These are phyloP conservation scores for Sugiyamaella novakii DNA, from an alignment of 1,139 yeast genomes.

Conservation along the genomic window DNA sequence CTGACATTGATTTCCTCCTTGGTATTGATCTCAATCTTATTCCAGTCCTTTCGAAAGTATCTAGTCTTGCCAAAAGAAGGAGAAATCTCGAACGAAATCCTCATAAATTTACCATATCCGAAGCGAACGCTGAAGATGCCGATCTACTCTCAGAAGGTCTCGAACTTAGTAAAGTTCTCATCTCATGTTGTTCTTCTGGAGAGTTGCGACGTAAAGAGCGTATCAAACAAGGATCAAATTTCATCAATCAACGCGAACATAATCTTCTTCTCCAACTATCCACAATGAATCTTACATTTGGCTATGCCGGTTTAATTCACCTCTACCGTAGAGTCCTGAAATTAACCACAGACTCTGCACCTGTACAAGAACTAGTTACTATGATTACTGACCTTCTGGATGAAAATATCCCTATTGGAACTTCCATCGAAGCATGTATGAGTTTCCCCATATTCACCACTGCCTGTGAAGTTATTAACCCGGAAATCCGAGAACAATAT, in stretches of 20 bases:
- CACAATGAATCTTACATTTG: conserved; percentile 54
- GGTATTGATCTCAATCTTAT: conserved; percentile 58
- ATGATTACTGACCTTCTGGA: conserved; percentile 46
- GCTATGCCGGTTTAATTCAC: conserved; percentile 54
- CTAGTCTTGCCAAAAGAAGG: conserved; percentile 46
- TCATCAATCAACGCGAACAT: conserved; percentile 10
- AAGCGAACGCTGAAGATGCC: conserved; percentile 24
- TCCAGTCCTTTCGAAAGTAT: conserved; percentile 53
- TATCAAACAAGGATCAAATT: conserved; percentile 18
- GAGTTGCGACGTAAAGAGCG: conserved; percentile 27
- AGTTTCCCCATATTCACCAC: conserved; percentile 57
- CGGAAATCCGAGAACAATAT: conserved; percentile 43
- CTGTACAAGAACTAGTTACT: conserved; percentile 50
- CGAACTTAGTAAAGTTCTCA: conserved; percentile 32
- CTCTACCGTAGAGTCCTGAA: conserved; percentile 53
- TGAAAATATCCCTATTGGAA: conserved; percentile 47
- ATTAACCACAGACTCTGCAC: conserved; percentile 48
- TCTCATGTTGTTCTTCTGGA: conserved; percentile 31
- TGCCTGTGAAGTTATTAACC: conserved; percentile 55
- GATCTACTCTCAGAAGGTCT: conserved; percentile 33
- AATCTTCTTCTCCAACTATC: conserved; percentile 42
- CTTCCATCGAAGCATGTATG: conserved; percentile 56
- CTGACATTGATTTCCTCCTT: conserved; percentile 54
- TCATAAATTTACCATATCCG: conserved; percentile 9
- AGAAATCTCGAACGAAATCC: conserved; percentile 27